Evolutionary conservation across 2,329 filamentous ascomycete genomes (phyloP).

Genomic region (Claviceps sp.): DNA sequence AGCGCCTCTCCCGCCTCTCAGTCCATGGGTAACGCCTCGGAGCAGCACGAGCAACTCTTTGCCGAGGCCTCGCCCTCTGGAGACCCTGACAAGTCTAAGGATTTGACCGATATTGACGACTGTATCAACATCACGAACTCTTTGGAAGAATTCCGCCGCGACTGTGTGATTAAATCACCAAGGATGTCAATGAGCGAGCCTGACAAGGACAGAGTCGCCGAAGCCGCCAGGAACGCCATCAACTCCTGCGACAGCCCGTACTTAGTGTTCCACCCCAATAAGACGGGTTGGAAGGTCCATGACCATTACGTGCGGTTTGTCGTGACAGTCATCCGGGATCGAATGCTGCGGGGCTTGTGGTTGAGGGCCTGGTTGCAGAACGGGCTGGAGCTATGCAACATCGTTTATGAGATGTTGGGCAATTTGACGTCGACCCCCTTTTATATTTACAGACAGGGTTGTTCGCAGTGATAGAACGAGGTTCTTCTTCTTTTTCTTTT

Average conservation of each 20-base stretch:
- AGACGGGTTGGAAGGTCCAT: conserved; percentile 21
- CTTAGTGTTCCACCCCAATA: conserved; percentile 23
- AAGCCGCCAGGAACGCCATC: conserved; percentile 20
- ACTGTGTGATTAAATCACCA: conserved; percentile 14
- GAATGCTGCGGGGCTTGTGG: conserved; percentile 21
- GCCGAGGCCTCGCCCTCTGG: conserved; percentile 26
- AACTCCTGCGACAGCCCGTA: conserved; percentile 12
- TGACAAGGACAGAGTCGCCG: conserved; percentile 20
- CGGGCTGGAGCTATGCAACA: conserved; percentile 9
- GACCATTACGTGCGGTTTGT: conserved; percentile 28
- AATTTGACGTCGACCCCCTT: not conserved
- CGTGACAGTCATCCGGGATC: conserved; percentile 21
- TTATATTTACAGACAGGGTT: not conserved
- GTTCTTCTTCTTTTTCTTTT: not conserved
- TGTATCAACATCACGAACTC: conserved; percentile 15
- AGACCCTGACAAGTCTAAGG: conserved; percentile 18
- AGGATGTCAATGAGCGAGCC: conserved; percentile 12
- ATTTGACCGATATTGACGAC: conserved; percentile 19
- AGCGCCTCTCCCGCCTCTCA: not conserved
- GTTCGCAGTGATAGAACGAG: not conserved
- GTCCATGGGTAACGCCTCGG: conserved; percentile 8
- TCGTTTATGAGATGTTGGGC: not conserved
- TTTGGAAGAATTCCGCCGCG: conserved; percentile 23
- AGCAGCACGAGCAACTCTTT: conserved; percentile 25
- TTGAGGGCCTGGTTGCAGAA: conserved; percentile 10